These are phyloP conservation scores for Setaria viridis DNA, from an alignment of 202 grass and related monocot species.

Conservation along the genomic window DNA sequence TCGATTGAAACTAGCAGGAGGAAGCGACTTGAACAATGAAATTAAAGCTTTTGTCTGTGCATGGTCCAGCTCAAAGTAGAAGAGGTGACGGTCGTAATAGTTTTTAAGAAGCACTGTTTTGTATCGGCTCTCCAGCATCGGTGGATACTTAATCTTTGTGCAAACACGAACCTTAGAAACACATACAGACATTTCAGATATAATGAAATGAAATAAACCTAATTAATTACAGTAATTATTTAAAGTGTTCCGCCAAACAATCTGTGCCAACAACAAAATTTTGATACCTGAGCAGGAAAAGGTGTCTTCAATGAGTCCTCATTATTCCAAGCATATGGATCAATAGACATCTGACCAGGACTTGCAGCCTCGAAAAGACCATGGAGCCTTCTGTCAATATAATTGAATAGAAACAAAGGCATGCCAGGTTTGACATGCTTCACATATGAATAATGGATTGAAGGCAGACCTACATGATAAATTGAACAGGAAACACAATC, in stretches of 20 bases:
- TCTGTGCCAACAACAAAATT: conserved; percentile 25
- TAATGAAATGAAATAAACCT: conserved; percentile 20
- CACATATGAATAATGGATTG: conserved; percentile 75
- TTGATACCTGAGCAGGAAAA: conserved; percentile 83
- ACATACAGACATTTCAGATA: conserved; percentile 32
- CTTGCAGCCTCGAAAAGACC: conserved; percentile 90
- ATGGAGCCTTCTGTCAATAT: conserved; percentile 72
- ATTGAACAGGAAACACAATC: background rate
- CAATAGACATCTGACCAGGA: conserved; percentile 66
- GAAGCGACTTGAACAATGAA: conserved; percentile 64
- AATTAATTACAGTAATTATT: background rate
- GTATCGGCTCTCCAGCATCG: conserved; percentile 64
- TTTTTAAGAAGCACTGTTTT: conserved; percentile 77
- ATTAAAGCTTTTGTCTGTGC: conserved; percentile 70
- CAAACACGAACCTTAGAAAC: conserved; percentile 73
- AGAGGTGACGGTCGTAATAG: conserved; percentile 70
- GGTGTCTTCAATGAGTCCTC: conserved; percentile 67
- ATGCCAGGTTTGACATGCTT: conserved; percentile 81
- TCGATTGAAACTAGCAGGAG: conserved; percentile 50
- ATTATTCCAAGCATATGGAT: conserved; percentile 86
- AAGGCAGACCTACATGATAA: conserved; percentile 71
- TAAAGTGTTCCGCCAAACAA: conserved; percentile 37
- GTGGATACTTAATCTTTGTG: conserved; percentile 57
- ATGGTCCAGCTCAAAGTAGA: conserved; percentile 92
- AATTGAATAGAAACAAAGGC: conserved; percentile 92